Base-by-base conservation (phyloP, 2,329 filamentous ascomycete genomes). In the Colletotrichum orbiculare region DNA sequence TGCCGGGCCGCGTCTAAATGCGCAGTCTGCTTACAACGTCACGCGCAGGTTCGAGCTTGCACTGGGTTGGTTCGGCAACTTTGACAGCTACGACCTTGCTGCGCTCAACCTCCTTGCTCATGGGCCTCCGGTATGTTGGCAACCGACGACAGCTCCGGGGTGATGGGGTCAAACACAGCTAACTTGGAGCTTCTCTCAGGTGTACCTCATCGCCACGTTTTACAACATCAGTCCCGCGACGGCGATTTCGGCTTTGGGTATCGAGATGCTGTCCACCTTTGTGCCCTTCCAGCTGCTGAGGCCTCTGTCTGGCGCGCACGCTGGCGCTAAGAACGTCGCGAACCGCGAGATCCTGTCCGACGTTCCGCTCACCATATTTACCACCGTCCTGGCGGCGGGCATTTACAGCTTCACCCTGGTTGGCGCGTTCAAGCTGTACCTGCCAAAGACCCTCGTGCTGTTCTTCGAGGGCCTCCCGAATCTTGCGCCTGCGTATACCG, bases 401-500 rank as follows among this genome's bases (percentile, higher is more conserved):
- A 89, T 97, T 68, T 96, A 96, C 80, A 87, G 86, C 60, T 83
- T 94, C n/a, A 82, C 87, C 2, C 79, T 97, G 37, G 92, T 91
- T 72, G 77, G 86, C 55, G 88, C 90, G 58, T 89, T 91, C 75
- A 84, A 85, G 63, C 89, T 89, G 13, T 89, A 89, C 78, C 84
- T 97, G 13, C 92, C 93, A 7, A 77, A 81, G 33, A 87, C 87
- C 72, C 83, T 97, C n/a, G 86, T 94, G 55, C 80, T 88, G 37
- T 86, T 95, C 80, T 97, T 97, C 73, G 79, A 85, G n/a, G 85
- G 83, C 60, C 84, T 97, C 56, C 85, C 86, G 7, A 90, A 88
- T 37, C 82, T 97, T 53, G 85, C 87, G 67, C 83, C 85, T 11
- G 91, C 89, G 3, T 88, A 95, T 74, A 80, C 85, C 25, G 86